Conservation (phyloP, 768 basidiomycete genomes). For the Psilocybe cubensis region DNA sequence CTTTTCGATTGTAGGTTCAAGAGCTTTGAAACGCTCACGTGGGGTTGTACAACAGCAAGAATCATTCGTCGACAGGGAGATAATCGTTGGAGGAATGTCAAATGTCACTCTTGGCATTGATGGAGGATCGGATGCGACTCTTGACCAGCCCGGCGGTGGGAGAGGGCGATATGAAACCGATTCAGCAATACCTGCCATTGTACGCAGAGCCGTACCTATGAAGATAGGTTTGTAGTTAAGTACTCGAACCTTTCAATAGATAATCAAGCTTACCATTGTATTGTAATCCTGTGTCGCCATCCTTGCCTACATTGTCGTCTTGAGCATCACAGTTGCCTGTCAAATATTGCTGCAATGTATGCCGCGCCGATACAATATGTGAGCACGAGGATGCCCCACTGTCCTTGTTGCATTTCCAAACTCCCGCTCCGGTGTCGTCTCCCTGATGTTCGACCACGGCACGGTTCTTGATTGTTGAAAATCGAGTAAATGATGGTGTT, state of each 20-base stretch:
- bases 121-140: constrained; percentile 8
- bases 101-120: constrained; percentile 3
- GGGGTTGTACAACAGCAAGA: constrained; percentile 14
- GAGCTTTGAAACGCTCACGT: background rate
- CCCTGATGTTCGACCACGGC: constrained; percentile 10
- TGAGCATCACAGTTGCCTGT: constrained; percentile 1
- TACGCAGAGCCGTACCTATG: background rate
- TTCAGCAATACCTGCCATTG: background rate
- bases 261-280: no score
- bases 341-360: constrained; percentile 7
- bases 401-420: constrained; percentile 9
- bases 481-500: background rate
- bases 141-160: constrained; percentile 15
- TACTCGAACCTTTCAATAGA: background rate
- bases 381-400: background rate
- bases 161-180: constrained; percentile 14
- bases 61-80: constrained; percentile 6
- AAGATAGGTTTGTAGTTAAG: background rate
- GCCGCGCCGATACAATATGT: constrained; percentile 2
- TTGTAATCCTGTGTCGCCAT: no score
- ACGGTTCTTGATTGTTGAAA: constrained; percentile 4
- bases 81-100: background rate
- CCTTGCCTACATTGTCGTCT: background rate
- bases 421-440: background rate
- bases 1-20: background rate